Percentiles rank a stretch among this genome's conserved stretches.
Evolutionary conservation across 441 rosid species (phyloP).

Genomic region (Arabidopsis lyrata): DNA sequence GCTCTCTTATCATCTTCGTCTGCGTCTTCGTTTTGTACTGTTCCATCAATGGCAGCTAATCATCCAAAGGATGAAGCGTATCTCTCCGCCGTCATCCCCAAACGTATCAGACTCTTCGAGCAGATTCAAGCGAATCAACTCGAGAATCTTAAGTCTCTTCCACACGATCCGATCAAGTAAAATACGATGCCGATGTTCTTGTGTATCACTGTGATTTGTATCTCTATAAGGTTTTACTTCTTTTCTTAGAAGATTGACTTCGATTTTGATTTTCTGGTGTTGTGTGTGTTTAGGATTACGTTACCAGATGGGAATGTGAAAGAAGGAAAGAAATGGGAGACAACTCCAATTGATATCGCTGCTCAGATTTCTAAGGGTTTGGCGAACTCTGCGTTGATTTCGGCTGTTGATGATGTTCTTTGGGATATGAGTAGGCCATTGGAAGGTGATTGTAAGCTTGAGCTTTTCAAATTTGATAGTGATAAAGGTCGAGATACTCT

Average conservation of each 20-base stretch:
- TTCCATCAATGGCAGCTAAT: constrained; percentile 54
- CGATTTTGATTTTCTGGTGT: background rate
- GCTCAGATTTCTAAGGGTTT: constrained; percentile 71
- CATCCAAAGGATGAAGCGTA: constrained; percentile 70
- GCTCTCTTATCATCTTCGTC: constrained; percentile 26
- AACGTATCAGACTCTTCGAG: constrained; percentile 77
- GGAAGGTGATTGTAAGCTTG: constrained; percentile 80
- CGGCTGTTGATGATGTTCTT: constrained; percentile 71
- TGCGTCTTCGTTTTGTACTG: constrained; percentile 33
- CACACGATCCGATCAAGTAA: constrained; percentile 83
- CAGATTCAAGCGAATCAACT: constrained; percentile 70
- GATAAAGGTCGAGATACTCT: constrained; percentile 96
- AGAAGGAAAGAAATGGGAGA: constrained; percentile 83
- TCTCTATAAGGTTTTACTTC: background rate
- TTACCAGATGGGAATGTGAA: constrained; percentile 75
- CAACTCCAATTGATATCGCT: constrained; percentile 86
- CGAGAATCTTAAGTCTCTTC: constrained; percentile 60
- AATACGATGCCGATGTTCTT: background rate
- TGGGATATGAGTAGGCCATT: constrained; percentile 94
- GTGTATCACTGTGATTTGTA: background rate
- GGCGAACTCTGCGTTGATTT: constrained; percentile 78
- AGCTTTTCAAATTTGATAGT: constrained; percentile 72
- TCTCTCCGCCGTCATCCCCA: constrained; percentile 65
- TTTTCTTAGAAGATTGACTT: background rate
- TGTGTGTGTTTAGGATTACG: constrained; percentile 56